These are phyloP conservation scores for Fusarium sp. DNA, from an alignment of 2,329 filamentous ascomycete genomes.

Conservation along the genomic window DNA sequence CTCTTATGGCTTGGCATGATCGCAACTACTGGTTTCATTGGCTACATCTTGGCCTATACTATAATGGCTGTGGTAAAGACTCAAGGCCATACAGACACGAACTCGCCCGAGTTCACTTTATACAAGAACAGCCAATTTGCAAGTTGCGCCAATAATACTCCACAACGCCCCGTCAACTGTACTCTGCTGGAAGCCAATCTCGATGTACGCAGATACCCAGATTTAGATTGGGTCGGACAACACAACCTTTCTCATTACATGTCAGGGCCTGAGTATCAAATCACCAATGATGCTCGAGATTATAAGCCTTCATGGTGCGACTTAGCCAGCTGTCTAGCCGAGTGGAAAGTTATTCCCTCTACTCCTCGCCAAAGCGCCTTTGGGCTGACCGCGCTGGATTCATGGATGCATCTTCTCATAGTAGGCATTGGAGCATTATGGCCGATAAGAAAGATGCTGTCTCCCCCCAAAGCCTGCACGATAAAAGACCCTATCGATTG, in stretches of 20 bases:
- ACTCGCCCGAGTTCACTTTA: neutral
- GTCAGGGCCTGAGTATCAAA: constrained; percentile 4
- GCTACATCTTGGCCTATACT: neutral
- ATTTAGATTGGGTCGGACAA: neutral
- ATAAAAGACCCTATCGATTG: neutral
- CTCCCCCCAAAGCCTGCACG: neutral
- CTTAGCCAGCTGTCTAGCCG: constrained; percentile 1
- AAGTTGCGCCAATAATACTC: neutral
- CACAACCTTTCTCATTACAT: neutral
- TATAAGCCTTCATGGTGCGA: constrained; percentile 3
- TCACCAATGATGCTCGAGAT: constrained; percentile 3
- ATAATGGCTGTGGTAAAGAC: neutral
- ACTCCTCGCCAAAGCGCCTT: neutral
- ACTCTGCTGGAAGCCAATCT: constrained; percentile 2
- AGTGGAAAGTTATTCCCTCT: constrained; percentile 3
- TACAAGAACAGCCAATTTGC: constrained; percentile 3
- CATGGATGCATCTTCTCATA: neutral
- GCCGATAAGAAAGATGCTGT: constrained; percentile 2
- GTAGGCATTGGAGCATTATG: neutral
- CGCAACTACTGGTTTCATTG: neutral
- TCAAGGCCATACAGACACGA: neutral
- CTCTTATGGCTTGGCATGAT: neutral
- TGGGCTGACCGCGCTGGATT: neutral
- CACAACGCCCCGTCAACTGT: neutral
- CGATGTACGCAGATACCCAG: neutral